Evolutionary conservation across 257 asterid species (phyloP), one percentile per base, ranked within the genome.

Genomic region (Rehmannia glutinosa): DNA sequence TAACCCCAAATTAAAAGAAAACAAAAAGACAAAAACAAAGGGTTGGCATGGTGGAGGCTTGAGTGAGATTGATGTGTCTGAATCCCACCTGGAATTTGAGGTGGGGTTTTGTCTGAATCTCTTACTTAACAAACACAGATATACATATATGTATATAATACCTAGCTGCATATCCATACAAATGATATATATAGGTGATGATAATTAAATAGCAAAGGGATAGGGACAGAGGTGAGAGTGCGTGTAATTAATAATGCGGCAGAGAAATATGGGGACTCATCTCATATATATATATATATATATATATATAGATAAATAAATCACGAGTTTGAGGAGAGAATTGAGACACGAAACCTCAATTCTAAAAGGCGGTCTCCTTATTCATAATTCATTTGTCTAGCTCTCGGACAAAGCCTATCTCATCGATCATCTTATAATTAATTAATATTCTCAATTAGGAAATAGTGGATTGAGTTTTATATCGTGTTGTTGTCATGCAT

Each of bases 81-180:
- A 79, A 49, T 5, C 79, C 82, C 81, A 87, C 83, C 92, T 77
- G 92, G 84, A 81, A 79, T 76, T 62, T 59, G 77, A 70, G 83
- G 78, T 76, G 75, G 73, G 71, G 53, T 69, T 69, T 78, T 82
- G 83, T 77, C 82, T 64, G 68, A 77, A 56, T 13, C 75, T 50
- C 30, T n/a, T n/a, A n/a, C n/a, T n/a, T 21, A 60, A 45, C 76
- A 66, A 38, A 69, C 75, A 62, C 47, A 36, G 4, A 28, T 43
- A 64, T 15, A 41, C 41, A 51, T 19, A 41, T 53, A 53, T 2
- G 20, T 2, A 53, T 15, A 28, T 25, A n/a, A n/a, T n/a, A n/a
- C n/a, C n/a, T n/a, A n/a, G n/a, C n/a, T n/a, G n/a, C n/a, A 53
- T 15, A 4, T 45, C 47, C 50, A 69, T 54, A 23, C 3, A 66